Conservation (phyloP, 2,329 filamentous ascomycete species). For the Magnaporthales sp. region DNA sequence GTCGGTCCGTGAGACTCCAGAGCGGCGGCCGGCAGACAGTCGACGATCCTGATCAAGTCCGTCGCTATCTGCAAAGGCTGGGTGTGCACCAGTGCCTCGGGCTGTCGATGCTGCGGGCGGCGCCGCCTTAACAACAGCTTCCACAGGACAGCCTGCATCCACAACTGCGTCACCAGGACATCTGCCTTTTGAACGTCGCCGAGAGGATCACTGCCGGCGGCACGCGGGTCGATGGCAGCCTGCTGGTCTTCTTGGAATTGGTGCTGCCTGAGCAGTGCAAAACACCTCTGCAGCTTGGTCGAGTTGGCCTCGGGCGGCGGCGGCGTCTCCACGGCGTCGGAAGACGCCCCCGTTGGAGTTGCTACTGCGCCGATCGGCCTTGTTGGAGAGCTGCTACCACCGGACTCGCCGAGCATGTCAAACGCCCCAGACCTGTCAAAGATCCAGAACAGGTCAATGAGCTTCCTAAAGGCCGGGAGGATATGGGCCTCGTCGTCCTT, state of each 20-base stretch:
- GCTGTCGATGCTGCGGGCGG: background rate
- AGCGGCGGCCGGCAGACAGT: slow-evolving; percentile 32
- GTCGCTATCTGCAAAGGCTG: slow-evolving; percentile 34
- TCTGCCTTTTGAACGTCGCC: slow-evolving; percentile 41
- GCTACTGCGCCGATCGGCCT: background rate
- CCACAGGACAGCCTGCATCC: slow-evolving; percentile 42
- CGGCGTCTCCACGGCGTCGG: background rate
- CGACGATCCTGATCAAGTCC: slow-evolving; percentile 34
- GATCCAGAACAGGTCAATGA: slow-evolving; percentile 39
- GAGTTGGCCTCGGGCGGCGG: background rate
- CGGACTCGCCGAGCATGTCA: slow-evolving; percentile 24
- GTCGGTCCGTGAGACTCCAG: slow-evolving; percentile 40
- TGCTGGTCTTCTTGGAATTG: slow-evolving; percentile 28
- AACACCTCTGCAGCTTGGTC: background rate
- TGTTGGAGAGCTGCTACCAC: background rate
- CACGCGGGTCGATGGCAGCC: background rate
- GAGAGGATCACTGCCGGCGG: slow-evolving; percentile 13
- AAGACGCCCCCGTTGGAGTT: background rate
- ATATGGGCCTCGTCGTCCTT: slow-evolving; percentile 31
- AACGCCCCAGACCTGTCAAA: slow-evolving; percentile 41
- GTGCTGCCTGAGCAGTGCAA: slow-evolving; percentile 18
- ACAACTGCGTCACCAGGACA: slow-evolving; percentile 38
- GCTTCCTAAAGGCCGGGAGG: slow-evolving; percentile 37
- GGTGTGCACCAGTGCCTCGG: slow-evolving; percentile 13
- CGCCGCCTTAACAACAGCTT: slow-evolving; percentile 24